A percentile compares a stretch with the other conserved stretches of the same genome.
phyloP scores from a whole-genome alignment of 179 eudicot species.

The Carnegiea gigantea region DNA sequence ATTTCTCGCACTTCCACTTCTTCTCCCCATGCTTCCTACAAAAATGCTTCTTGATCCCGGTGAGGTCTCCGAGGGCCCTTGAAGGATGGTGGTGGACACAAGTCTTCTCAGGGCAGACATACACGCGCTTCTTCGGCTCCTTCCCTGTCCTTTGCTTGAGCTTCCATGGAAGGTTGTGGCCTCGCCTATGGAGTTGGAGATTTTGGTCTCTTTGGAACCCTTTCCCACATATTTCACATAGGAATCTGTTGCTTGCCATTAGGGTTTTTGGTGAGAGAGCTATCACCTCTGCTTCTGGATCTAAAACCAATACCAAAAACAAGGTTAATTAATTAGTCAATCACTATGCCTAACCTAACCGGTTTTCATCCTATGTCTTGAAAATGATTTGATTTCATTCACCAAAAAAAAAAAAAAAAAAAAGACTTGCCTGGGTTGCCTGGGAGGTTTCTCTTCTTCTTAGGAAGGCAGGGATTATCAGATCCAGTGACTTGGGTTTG shows the following conservation, averaged over 20 bases:
- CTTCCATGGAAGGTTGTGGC: slow-evolving; percentile 53
- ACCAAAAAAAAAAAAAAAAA: too few species aligned
- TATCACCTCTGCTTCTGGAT: slow-evolving; percentile 52
- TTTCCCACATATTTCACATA: slow-evolving; percentile 52
- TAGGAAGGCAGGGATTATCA: slow-evolving; percentile 46
- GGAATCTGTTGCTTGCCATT: slow-evolving; percentile 48
- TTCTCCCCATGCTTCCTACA: slow-evolving; percentile 50
- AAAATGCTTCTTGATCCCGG: slow-evolving; percentile 49
- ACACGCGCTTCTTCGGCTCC: slow-evolving; percentile 41
- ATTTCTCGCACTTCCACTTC: slow-evolving; percentile 52
- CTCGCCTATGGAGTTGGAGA: slow-evolving; percentile 44
- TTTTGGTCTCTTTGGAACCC: slow-evolving; percentile 52
- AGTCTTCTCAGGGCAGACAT: slow-evolving; percentile 45
- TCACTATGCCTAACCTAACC: background rate
- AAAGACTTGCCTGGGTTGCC: slow-evolving; percentile 70
- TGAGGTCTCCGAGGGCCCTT: slow-evolving; percentile 44
- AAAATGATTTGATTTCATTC: background rate
- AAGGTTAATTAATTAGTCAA: background rate
- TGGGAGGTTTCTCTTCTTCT: slow-evolving; percentile 91
- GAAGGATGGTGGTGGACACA: slow-evolving; percentile 48
- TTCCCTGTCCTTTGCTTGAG: slow-evolving; percentile 45
- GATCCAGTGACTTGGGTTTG: slow-evolving; percentile 49
- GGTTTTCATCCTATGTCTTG: background rate
- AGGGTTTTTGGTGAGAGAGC: slow-evolving; percentile 48
- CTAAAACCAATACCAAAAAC: slow-evolving; percentile 11